phyloP scores from a whole-genome alignment of 2,329 filamentous ascomycete species.

The Amauroascus verrucosus region DNA sequence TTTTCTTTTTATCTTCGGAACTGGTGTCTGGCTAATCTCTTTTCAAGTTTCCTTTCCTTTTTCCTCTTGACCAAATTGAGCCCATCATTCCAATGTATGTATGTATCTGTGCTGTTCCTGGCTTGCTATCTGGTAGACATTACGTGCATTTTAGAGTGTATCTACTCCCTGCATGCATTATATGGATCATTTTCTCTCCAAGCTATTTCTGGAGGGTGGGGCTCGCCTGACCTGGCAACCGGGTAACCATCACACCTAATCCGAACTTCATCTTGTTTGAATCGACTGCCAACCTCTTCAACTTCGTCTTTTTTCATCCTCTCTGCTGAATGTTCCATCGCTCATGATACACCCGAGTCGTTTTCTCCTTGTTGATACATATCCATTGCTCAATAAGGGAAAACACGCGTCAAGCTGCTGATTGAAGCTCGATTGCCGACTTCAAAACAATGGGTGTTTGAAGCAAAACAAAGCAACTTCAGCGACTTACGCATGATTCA shows the following conservation, averaged over 20 bases:
- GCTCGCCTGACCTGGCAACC: neutral
- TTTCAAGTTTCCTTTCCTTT: neutral
- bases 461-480: neutral
- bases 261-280: neutral
- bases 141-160: too few species aligned
- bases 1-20: neutral
- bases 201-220: too few species aligned
- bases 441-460: neutral
- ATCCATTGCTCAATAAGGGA: neutral
- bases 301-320: too few species aligned
- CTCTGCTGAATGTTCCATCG: neutral
- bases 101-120: neutral
- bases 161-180: too few species aligned
- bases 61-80: neutral
- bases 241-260: neutral
- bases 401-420: neutral
- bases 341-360: neutral
- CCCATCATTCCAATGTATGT: neutral
- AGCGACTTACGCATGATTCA: neutral
- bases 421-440: neutral
- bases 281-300: too few species aligned
- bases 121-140: neutral
- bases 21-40: neutral
- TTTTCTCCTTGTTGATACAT: neutral
- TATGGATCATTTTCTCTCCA: too few species aligned